phyloP scores from a whole-genome alignment of 2,329 filamentous ascomycete species.

The Aspergillus fischeri region DNA sequence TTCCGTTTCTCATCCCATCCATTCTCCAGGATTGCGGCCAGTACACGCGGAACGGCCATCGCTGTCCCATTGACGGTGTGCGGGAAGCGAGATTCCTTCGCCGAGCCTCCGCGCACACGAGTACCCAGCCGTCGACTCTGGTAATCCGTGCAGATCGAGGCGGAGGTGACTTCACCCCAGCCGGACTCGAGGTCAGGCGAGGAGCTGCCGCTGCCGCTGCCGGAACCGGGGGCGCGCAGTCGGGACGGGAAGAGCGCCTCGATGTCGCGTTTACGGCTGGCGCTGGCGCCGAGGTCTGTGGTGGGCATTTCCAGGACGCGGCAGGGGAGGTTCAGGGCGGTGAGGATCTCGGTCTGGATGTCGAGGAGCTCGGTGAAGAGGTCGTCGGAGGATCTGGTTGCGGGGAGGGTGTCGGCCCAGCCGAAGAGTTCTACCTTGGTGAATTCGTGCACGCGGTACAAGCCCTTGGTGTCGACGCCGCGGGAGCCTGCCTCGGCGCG shows the following conservation, averaged over 20 bases:
- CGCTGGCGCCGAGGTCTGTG: slow-evolving; percentile 82
- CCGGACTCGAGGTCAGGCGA: slow-evolving; percentile 51
- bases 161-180: slow-evolving; percentile 91
- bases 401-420: slow-evolving; percentile 65
- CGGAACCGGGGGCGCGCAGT: slow-evolving; percentile 24
- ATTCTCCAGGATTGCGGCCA: slow-evolving; percentile 86
- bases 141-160: slow-evolving; percentile 92
- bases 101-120: slow-evolving; percentile 53
- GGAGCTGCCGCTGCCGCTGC: background rate
- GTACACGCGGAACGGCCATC: slow-evolving; percentile 79
- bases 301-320: slow-evolving; percentile 91
- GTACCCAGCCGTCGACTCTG: slow-evolving; percentile 81
- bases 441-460: slow-evolving; percentile 97
- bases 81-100: slow-evolving; percentile 61
- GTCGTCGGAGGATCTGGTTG: slow-evolving; percentile 30
- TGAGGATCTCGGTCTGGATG: slow-evolving; percentile 80
- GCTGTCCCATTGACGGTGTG: slow-evolving; percentile 94
- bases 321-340: slow-evolving; percentile 72
- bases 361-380: slow-evolving; percentile 81
- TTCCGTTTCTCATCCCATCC: slow-evolving; percentile 71
- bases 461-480: slow-evolving; percentile 84
- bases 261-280: slow-evolving; percentile 83
- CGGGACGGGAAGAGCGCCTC: slow-evolving; percentile 91
- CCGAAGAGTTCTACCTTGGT: slow-evolving; percentile 98
- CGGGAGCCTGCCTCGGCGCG: slow-evolving; percentile 89